These are phyloP conservation scores for Aspergillus fumigatus DNA, from an alignment of 2,329 filamentous ascomycete species.

Conservation along the genomic window DNA sequence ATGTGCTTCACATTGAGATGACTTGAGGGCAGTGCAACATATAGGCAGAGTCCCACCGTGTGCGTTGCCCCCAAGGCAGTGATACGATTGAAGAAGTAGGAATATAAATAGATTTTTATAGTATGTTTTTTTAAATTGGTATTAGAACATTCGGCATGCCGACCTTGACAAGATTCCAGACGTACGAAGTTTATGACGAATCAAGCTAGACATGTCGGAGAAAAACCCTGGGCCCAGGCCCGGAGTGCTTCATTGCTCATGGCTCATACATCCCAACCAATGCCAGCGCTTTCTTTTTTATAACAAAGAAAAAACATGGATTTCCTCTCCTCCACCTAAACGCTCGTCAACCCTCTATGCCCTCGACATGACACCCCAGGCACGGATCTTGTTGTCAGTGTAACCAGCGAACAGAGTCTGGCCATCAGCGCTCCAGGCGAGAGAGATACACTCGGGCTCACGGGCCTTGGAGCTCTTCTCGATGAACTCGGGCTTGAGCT, in stretches of 20 bases:
- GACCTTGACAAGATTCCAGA: slow-evolving; percentile 31
- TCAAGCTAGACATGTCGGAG: slow-evolving; percentile 33
- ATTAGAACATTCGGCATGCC: slow-evolving; percentile 37
- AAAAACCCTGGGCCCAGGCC: slow-evolving; percentile 25
- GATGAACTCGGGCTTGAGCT: slow-evolving; percentile 98
- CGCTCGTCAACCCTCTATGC: slow-evolving; percentile 52
- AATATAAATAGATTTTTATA: background rate
- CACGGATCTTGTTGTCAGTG: slow-evolving; percentile 98
- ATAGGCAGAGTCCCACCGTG: too few relatives aligned
- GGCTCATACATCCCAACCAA: slow-evolving; percentile 41
- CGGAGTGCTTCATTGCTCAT: slow-evolving; percentile 41
- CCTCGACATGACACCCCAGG: slow-evolving; percentile 96
- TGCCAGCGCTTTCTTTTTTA: slow-evolving; percentile 34
- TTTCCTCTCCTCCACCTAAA: slow-evolving; percentile 17
- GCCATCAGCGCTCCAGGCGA: slow-evolving; percentile 97
- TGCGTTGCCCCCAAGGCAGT: background rate
- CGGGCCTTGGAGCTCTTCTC: slow-evolving; percentile 97
- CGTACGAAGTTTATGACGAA: slow-evolving; percentile 29
- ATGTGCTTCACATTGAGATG: too few relatives aligned
- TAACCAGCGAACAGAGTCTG: slow-evolving; percentile 99
- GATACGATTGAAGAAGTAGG: background rate
- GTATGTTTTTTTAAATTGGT: slow-evolving; percentile 31
- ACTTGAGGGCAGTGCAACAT: too few relatives aligned
- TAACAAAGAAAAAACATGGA: slow-evolving; percentile 24
- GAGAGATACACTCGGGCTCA: slow-evolving; percentile 94